Evolutionary conservation across 2,329 filamentous ascomycete genomes (phyloP).

Genomic region (Aspergillus sp.): DNA sequence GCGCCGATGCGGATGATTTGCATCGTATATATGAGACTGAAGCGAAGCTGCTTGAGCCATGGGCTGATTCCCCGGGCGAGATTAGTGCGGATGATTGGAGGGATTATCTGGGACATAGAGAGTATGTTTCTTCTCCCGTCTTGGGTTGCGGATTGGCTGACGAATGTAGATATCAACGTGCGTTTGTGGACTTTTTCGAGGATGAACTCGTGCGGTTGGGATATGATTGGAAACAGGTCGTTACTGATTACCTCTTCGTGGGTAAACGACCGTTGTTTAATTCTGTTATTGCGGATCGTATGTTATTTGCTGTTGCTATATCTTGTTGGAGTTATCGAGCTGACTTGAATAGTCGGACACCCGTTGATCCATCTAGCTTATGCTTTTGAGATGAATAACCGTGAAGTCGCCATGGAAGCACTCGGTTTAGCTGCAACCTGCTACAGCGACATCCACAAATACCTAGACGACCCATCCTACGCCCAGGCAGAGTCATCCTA

Average conservation of each 20-base stretch:
- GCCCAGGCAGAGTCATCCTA: constrained; percentile 57
- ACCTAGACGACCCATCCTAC: constrained; percentile 68
- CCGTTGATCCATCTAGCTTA: constrained; percentile 95
- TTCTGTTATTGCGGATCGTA: constrained; percentile 73
- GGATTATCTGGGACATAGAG: constrained; percentile 71
- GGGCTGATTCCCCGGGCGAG: constrained; percentile 80
- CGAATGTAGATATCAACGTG: constrained; percentile 67
- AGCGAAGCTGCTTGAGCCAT: constrained; percentile 66
- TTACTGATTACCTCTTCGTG: constrained; percentile 69
- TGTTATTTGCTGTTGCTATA: constrained; percentile 25
- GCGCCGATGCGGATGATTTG: constrained; percentile 67
- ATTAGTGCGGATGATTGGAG: constrained; percentile 80
- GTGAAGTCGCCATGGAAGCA: constrained; percentile 84
- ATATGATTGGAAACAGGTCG: constrained; percentile 79
- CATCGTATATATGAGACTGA: constrained; percentile 77
- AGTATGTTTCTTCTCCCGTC: constrained; percentile 38
- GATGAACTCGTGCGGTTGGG: constrained; percentile 72
- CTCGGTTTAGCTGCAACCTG: constrained; percentile 63
- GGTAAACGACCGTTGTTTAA: constrained; percentile 71
- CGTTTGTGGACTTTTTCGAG: constrained; percentile 93
- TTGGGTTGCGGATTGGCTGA: constrained; percentile 1
- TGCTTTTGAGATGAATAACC: constrained; percentile 80
- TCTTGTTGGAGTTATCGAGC: neutral
- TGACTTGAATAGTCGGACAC: constrained; percentile 64
- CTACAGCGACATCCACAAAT: constrained; percentile 55